Evolutionary conservation across 352 stramenopile species (phyloP).

Genomic region (Peronospora farinosa): DNA sequence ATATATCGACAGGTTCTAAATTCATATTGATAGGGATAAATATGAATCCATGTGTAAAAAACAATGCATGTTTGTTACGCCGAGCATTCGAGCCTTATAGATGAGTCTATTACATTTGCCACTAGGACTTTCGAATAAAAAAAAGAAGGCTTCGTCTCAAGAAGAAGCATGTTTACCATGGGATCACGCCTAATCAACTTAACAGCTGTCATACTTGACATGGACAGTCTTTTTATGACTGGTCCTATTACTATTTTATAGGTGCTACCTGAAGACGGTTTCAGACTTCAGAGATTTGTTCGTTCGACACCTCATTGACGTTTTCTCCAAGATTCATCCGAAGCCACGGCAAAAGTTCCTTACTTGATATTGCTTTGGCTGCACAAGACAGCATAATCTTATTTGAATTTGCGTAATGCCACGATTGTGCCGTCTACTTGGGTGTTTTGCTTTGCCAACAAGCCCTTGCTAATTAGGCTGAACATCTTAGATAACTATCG

Average conservation of each 20-base stretch:
- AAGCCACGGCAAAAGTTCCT: no score
- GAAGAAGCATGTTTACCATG: not conserved
- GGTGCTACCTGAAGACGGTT: no score
- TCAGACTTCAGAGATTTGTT: no score
- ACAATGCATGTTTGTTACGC: not conserved
- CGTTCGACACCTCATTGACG: no score
- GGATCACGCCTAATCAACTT: not conserved
- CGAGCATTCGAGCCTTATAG: not conserved
- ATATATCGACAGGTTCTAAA: not conserved
- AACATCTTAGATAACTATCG: not conserved
- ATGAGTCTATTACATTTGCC: not conserved
- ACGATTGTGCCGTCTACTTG: not conserved
- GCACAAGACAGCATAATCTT: slow-evolving; percentile 14
- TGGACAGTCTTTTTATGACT: no score
- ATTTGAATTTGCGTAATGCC: not conserved
- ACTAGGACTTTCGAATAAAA: not conserved
- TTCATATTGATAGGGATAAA: no score
- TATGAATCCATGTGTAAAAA: not conserved
- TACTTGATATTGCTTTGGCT: slow-evolving; percentile 4
- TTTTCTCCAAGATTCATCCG: no score
- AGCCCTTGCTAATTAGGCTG: not conserved
- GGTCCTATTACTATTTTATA: no score
- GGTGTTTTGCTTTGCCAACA: not conserved
- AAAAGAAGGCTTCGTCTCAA: not conserved
- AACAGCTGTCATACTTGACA: not conserved